phyloP scores from a whole-genome alignment of 768 basidiomycete genomes.

The Mycena sanguinolenta region DNA sequence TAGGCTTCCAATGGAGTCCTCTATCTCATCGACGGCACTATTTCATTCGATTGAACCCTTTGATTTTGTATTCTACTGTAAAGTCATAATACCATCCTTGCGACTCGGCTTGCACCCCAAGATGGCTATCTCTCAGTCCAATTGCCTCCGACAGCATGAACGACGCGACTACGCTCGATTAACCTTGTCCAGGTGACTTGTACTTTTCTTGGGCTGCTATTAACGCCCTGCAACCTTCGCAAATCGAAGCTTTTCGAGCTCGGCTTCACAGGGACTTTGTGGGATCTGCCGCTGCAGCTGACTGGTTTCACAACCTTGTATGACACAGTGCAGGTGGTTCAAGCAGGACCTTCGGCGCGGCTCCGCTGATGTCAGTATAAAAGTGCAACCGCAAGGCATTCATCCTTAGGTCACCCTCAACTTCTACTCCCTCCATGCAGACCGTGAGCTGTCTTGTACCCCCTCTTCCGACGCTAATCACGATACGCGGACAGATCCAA shows the following conservation, averaged over 20 bases:
- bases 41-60: slow-evolving; percentile 39
- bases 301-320: background rate
- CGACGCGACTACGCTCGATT: background rate
- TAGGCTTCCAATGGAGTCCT: slow-evolving; percentile 61
- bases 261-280: background rate
- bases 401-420: background rate
- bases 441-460: slow-evolving; percentile 2
- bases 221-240: background rate
- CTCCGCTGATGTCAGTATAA: slow-evolving; percentile 4
- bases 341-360: slow-evolving; percentile 1
- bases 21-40: slow-evolving; percentile 57
- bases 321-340: background rate
- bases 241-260: background rate
- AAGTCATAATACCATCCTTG: slow-evolving; percentile 3
- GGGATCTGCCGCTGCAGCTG: slow-evolving; percentile 12
- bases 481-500: slow-evolving; percentile 39
- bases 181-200: background rate
- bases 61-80: slow-evolving; percentile 29
- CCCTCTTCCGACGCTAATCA: background rate
- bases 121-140: background rate
- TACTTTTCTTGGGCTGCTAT: background rate
- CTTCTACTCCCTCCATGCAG: slow-evolving; percentile 25
- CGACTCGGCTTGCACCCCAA: background rate
- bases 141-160: background rate
- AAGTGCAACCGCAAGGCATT: background rate